Evolutionary conservation across 164 flowering plant genomes (phyloP), one percentile per base, ranked within the genome.

Genomic region (Stephania yunnanensis): DNA sequence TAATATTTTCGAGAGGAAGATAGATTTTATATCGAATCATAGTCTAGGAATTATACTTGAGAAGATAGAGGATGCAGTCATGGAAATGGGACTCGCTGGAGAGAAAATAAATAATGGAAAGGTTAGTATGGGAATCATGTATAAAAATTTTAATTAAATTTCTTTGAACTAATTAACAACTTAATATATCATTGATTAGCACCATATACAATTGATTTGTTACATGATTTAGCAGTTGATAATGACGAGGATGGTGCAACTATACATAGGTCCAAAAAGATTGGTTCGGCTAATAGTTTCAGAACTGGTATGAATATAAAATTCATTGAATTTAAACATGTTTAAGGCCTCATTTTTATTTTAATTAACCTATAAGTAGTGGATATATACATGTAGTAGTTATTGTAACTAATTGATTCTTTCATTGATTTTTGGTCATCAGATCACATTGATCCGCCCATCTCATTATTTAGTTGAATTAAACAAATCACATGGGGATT

Each of bases 391-490:
- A 25, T 25, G 25, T 25, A 25, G 25, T 25, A 69, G 36, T 69
- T 69, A 9, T 6, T 4, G 22, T 5, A 9, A 5, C 3, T 36
- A 25, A 1, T 13, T 68, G 15, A 19, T 65, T 19, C n/a, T 20
- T 5, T 65, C 68, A 31, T 71, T 25, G 11, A 15, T 1, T 65
- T 36, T 25, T 25, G 19, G 46, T 31, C 73, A 29, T 46, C 92
- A 93, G 99, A 92, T 95, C 36, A 87, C 91, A 75, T 94, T 92
- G 87, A 88, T 95, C 50, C 90, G 88, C 71, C 87, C 95, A 63
- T 85, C 96, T 30, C 69, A 93, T 55, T 85, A 85, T 79, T 97
- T 95, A 30, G 99, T 95, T 61, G 99, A 95, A 81, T 75, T 95
- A 52, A 86, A 89, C 84, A 95, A 95, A 83, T 83, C 93, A 36